These are phyloP conservation scores for Pichia sp. DNA, from an alignment of 1,139 yeast genomes.

Conservation along the genomic window DNA sequence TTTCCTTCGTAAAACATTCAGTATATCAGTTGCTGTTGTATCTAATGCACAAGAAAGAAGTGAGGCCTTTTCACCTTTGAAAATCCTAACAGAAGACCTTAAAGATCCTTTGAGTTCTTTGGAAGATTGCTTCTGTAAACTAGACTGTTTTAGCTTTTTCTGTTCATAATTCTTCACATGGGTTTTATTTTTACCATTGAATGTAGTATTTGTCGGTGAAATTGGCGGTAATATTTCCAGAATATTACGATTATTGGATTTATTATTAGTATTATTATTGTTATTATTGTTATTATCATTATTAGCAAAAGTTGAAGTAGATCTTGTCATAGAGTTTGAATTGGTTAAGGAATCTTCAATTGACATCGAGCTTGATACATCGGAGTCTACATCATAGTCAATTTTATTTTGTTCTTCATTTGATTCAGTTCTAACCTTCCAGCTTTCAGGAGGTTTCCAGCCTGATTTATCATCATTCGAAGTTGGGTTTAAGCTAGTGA, in stretches of 20 bases:
- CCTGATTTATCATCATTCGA: constrained; percentile 13
- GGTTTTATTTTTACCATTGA: constrained; percentile 32
- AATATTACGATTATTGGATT: neutral
- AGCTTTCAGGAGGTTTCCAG: constrained; percentile 30
- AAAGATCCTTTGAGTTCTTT: constrained; percentile 26
- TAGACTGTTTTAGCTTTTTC: too few species aligned
- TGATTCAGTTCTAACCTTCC: constrained; percentile 25
- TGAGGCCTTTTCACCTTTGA: constrained; percentile 42
- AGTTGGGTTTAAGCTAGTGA: constrained; percentile 11
- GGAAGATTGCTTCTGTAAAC: constrained; percentile 15
- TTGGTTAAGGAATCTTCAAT: neutral
- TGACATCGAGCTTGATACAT: constrained; percentile 2
- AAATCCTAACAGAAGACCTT: constrained; percentile 38
- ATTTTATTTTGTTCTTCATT: constrained; percentile 1
- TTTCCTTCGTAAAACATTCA: constrained; percentile 61
- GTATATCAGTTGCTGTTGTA: constrained; percentile 69
- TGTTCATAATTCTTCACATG: too few species aligned
- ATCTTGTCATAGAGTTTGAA: neutral
- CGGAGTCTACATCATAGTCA: neutral
- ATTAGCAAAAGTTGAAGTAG: neutral
- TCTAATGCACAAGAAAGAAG: constrained; percentile 42
- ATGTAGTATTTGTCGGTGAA: neutral
- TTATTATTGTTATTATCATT: neutral
- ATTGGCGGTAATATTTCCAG: neutral
- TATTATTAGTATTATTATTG: neutral